These are phyloP conservation scores for Trametes hirsuta DNA, from an alignment of 1,284 basidiomycete genomes.

Conservation along the genomic window DNA sequence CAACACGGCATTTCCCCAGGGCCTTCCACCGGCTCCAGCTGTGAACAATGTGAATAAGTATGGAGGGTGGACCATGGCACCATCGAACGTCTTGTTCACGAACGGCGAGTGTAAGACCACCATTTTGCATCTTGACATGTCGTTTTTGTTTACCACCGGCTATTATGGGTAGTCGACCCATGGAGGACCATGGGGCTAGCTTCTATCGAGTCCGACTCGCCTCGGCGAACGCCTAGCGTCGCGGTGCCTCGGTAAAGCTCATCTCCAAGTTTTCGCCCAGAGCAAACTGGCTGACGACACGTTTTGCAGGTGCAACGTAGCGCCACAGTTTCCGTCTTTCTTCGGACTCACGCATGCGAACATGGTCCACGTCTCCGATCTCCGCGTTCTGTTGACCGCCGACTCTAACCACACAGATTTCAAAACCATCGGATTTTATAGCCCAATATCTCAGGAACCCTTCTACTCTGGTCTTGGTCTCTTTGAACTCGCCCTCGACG, in stretches of 20 bases:
- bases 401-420: conserved; percentile 52
- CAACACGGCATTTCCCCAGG: conserved; percentile 41
- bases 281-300: neutral
- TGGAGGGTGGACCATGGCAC: conserved; percentile 54
- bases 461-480: conserved; percentile 50
- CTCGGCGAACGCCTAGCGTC: conserved; percentile 43
- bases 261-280: neutral
- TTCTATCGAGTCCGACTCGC: conserved; percentile 50
- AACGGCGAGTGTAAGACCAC: conserved; percentile 50
- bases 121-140: neutral
- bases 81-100: conserved; percentile 50
- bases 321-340: conserved; percentile 40
- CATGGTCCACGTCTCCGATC: conserved; percentile 54
- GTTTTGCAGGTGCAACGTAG: conserved; percentile 40
- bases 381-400: conserved; percentile 48
- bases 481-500: conserved; percentile 50
- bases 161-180: conserved; percentile 45
- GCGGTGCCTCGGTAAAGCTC: conserved; percentile 42
- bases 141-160: neutral
- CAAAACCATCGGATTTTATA: conserved; percentile 53
- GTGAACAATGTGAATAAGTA: conserved; percentile 51
- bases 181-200: conserved; percentile 57
- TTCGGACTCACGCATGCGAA: conserved; percentile 49
- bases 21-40: conserved; percentile 43
- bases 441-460: conserved; percentile 47